Evolutionary conservation across 768 basidiomycete genomes (phyloP), one percentile per base, ranked within the genome.

Genomic region (Cystobasidium onofrii): DNA sequence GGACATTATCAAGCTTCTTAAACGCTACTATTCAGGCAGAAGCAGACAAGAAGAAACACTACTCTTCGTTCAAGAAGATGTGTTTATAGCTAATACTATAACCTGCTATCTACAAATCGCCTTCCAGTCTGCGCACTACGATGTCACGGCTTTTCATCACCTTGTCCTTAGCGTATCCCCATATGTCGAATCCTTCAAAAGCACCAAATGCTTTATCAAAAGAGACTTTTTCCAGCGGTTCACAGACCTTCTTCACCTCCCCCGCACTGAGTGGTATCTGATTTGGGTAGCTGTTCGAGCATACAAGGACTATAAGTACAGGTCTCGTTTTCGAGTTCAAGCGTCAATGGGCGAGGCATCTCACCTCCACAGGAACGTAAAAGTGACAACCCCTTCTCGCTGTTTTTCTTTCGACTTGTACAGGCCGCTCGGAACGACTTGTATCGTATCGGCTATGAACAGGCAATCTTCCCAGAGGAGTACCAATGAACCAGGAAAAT

Each of bases 171-270:
- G 69, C 73, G 12, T 73, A 25, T 34, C 65, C 73, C 73, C 73
- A 74, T 1, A 74, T 34, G 43, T 73, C 39, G 25, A 71, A 70
- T 7, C 50, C 50, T 23, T 52, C 66, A 27, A 74, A 67, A 6
- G 73, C 73, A 7, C 65, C 73, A 55, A 74, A 74, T 27, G 64
- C 73, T 31, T 74, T 74, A 23, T n/a, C 50, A 39, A 74, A 74
- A 18, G 17, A n/a, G 15, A 69, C 73, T 29, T 54, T 34, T 31
- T 69, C 73, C 31, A 74, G 70, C 20, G 73, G 73, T 12, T 34
- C 9, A 43, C 73, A 74, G 1, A 74, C 73, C n/a, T 36, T 27
- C 54, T 34, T 33, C 20, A 74, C 52, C 33, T 74, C 73, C 18
- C 10, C 52, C 1, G 65, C 43, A 39, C 39, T 70, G 12, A 74